phyloP scores from a whole-genome alignment of 345 rosid genomes.

The Luvunga scandens region DNA sequence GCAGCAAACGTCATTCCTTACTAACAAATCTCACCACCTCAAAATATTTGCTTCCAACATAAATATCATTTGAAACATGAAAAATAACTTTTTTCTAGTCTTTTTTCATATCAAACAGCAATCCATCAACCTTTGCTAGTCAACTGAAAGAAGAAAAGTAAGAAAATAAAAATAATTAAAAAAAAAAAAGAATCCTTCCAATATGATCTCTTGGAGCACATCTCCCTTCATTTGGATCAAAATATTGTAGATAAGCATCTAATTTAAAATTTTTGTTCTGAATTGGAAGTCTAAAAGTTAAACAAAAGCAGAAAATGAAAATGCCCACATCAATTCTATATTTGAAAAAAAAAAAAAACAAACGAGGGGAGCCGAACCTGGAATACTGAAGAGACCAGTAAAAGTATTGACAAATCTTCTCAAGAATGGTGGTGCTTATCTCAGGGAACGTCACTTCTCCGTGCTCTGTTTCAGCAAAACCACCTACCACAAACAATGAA shows the following conservation, averaged over 20 bases:
- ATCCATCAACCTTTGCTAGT: not conserved
- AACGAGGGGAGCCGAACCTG: constrained; percentile 21
- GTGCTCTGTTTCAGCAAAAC: constrained; percentile 39
- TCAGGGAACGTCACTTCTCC: constrained; percentile 48
- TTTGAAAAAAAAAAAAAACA: not conserved
- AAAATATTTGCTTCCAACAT: not conserved
- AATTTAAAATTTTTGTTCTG: not conserved
- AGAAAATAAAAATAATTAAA: not conserved
- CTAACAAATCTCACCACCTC: not conserved
- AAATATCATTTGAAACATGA: not conserved
- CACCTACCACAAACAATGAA: constrained; percentile 23
- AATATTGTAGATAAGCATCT: not conserved
- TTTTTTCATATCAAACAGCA: not conserved
- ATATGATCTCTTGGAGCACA: not conserved
- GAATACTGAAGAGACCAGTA: constrained; percentile 51
- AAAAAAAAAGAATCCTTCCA: not conserved
- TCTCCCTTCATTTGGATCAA: not conserved
- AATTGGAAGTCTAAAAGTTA: not conserved
- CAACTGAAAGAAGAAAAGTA: not conserved
- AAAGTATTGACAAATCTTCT: constrained; percentile 48
- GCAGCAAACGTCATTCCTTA: not conserved
- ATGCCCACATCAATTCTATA: not conserved
- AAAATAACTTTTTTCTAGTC: not conserved
- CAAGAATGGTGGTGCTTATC: constrained; percentile 41
- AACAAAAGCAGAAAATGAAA: not conserved